Conservation (phyloP, 1,139 yeast genomes). For the Saccharomyces hybrid region DNA sequence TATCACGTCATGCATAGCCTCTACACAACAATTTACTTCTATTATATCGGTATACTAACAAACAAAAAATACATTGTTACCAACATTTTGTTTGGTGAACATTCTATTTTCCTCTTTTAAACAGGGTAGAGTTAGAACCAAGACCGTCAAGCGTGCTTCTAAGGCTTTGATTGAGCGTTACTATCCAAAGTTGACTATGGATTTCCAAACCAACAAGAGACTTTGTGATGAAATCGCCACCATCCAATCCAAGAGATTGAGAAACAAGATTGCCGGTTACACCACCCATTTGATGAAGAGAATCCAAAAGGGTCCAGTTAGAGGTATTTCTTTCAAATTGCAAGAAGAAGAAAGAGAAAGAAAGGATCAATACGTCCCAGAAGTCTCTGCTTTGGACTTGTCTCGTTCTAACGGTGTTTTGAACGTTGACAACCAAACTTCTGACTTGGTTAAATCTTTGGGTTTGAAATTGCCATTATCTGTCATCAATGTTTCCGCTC, state of each 20-base stretch:
- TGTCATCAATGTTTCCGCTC: constrained; percentile 87
- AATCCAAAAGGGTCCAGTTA: constrained; percentile 99
- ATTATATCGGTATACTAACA: neutral
- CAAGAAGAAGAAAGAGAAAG: constrained; percentile 99
- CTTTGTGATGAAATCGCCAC: constrained; percentile 97
- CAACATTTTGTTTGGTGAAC: neutral
- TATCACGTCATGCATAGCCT: neutral
- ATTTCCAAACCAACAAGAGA: constrained; percentile 99
- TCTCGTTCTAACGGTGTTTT: constrained; percentile 94
- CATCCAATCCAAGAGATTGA: constrained; percentile 98
- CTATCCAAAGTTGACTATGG: constrained; percentile 99
- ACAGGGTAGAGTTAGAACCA: constrained; percentile 98
- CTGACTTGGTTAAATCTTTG: constrained; percentile 89
- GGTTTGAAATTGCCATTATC: constrained; percentile 94
- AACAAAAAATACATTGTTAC: neutral
- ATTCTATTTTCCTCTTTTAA: constrained; percentile 4
- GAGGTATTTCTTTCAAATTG: constrained; percentile 99
- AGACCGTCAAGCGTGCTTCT: constrained; percentile 99
- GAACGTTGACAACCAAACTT: constrained; percentile 97
- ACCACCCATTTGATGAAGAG: constrained; percentile 99
- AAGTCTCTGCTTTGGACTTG: constrained; percentile 98
- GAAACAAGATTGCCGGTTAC: constrained; percentile 99
- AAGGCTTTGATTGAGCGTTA: constrained; percentile 99
- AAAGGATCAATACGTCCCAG: constrained; percentile 99
- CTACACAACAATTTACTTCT: neutral